Evolutionary conservation across 202 grass and related monocot species (phyloP), one percentile per base, ranked within the genome.

Genomic region (Musa balbisiana): DNA sequence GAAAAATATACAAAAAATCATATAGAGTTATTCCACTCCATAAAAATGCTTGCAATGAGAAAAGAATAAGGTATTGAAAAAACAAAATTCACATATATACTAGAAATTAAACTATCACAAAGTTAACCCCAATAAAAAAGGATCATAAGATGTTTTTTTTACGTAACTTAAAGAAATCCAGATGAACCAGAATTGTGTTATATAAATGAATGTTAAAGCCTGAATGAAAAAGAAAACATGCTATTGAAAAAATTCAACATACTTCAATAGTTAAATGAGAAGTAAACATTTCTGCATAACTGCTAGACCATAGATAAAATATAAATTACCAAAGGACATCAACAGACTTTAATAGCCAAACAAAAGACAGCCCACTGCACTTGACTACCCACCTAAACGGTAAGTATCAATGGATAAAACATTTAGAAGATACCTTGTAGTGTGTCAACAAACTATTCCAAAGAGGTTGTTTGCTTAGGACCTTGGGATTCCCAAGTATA

Each of bases 381-480:
- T 51, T 20, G 21, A 51, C 8, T 70, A 12, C 1, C 3, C 19
- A 51, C 10, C 49, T 1, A 43, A 43, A 8, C 33, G 8, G 4
- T 43, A 43, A 8, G 33, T 4, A 50, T 0, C 24, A 70, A 51
- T 11, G 13, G 33, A n/a, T 21, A 70, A 51, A 51, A 2, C 14
- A 51, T 9, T 0, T n/a, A 69, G 26, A 70, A 21, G 43, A 27
- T 83, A 95, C 96, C 96, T 99, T 95, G 80, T 99, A 99, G 84
- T 99, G 96, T 13, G 96, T 99, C 87, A 99, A 95, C 78, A 99
- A 90, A 68, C 91, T 82, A 92, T 99, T 99, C 96, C 96, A 99
- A 73, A 99, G 87, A 43, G 89, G 89, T 53, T 99, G 96, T 82
- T 99, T 99, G 85, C 96, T 99, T 59, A 99, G 74, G 77, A 99